Percentiles rank a stretch among this genome's conserved stretches.
Conservation (phyloP, 345 rosid species). For the Ricinus communis region DNA sequence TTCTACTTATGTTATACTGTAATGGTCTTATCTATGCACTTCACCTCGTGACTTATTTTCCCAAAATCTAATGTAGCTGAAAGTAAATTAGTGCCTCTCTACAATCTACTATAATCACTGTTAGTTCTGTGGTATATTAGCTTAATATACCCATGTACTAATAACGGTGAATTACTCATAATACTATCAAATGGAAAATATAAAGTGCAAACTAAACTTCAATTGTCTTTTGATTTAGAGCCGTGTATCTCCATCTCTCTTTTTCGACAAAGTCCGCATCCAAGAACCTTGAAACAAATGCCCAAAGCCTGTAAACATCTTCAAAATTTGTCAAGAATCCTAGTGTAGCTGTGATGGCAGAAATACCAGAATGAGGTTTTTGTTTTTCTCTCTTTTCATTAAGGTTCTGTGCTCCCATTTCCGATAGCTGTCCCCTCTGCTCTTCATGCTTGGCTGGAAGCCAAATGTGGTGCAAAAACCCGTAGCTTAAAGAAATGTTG, state of each 20-base stretch:
- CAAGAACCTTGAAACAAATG: conserved; percentile 68
- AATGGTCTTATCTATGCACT: too few species aligned
- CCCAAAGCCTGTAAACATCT: conserved; percentile 75
- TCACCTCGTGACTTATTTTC: too few species aligned
- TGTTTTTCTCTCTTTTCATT: conserved; percentile 13
- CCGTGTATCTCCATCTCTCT: conserved; percentile 79
- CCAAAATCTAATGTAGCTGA: too few species aligned
- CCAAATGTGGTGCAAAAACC: conserved; percentile 43
- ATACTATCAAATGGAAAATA: conserved; percentile 9
- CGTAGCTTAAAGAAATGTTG: conserved; percentile 54
- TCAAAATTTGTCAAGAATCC: conserved; percentile 79
- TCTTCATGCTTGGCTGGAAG: conserved; percentile 36
- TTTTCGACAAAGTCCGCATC: conserved; percentile 96
- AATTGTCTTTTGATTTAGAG: conserved; percentile 60
- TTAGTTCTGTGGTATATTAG: too few species aligned
- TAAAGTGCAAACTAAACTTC: conserved; percentile 34
- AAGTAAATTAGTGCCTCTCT: too few species aligned
- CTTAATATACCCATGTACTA: too few species aligned
- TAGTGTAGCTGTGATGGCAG: conserved; percentile 58
- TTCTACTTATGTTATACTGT: too few species aligned
- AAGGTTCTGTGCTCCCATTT: conserved; percentile 11
- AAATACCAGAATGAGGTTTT: conserved; percentile 22
- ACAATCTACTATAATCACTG: too few species aligned
- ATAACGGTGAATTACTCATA: too few species aligned
- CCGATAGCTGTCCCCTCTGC: conserved; percentile 29